Conservation (phyloP, 2,329 filamentous ascomycete species). For the Diaporthe citriasiana region DNA sequence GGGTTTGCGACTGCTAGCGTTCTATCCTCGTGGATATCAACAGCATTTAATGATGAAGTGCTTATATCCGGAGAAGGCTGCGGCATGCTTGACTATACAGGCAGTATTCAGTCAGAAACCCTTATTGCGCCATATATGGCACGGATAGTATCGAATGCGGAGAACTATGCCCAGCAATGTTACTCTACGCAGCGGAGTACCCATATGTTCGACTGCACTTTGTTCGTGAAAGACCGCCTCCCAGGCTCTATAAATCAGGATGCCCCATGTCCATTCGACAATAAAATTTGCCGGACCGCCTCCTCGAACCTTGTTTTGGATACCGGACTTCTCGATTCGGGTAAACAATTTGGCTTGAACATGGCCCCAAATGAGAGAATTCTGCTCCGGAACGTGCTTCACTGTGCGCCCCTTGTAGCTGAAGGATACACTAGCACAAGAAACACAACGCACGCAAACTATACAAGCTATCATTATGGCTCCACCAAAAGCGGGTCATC, state of each 20-base stretch:
- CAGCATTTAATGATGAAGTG: not conserved
- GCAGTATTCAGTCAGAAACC: fast-evolving
- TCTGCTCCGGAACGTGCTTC: not conserved
- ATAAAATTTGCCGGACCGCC: slow-evolving; percentile 33
- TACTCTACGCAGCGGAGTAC: slow-evolving; percentile 35
- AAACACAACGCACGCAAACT: not conserved
- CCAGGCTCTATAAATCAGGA: slow-evolving; percentile 2
- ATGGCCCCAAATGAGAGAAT: slow-evolving; percentile 39
- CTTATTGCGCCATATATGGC: not conserved
- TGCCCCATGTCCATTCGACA: slow-evolving; percentile 43
- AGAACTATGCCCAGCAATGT: slow-evolving; percentile 44
- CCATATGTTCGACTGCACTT: slow-evolving; percentile 12
- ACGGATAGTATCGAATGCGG: not conserved
- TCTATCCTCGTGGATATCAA: slow-evolving; percentile 10
- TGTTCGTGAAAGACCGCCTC: slow-evolving; percentile 23
- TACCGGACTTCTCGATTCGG: slow-evolving; percentile 42
- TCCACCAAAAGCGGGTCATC: fast-evolving
- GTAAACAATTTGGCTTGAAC: slow-evolving; percentile 46
- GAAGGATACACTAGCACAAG: slow-evolving; percentile 4
- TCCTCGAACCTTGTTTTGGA: slow-evolving; percentile 36
- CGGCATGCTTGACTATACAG: not conserved
- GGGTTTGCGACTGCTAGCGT: not conserved
- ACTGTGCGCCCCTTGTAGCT: slow-evolving; percentile 25
- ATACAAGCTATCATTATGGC: slow-evolving; percentile 34
- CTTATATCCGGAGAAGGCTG: not conserved